phyloP scores from a whole-genome alignment of 768 basidiomycete species.

The Lentinula boryana region DNA sequence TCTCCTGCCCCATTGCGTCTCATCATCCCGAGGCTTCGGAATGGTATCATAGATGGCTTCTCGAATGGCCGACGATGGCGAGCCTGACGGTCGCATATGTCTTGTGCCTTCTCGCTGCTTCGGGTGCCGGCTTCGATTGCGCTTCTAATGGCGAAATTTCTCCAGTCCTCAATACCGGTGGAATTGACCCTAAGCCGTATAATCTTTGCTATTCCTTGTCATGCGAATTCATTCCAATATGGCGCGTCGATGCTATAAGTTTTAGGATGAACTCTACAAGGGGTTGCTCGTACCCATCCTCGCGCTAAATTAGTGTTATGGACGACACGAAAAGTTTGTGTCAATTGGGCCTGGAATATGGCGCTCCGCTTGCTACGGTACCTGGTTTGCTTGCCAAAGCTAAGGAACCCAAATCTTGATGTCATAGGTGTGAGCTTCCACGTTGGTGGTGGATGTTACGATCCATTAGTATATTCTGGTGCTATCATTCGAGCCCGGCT shows the following conservation, averaged over 20 bases:
- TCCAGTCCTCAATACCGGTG: constrained; percentile 67
- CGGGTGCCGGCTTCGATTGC: constrained; percentile 95
- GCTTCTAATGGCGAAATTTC: constrained; percentile 93
- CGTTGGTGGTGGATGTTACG: constrained; percentile 95
- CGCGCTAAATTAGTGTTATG: constrained; percentile 86
- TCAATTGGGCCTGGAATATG: constrained; percentile 94
- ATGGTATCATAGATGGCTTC: constrained; percentile 61
- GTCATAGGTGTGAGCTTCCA: constrained; percentile 97
- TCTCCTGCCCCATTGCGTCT: too few species aligned
- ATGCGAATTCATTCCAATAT: constrained; percentile 80
- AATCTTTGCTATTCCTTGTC: constrained; percentile 99
- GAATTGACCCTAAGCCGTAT: constrained; percentile 49
- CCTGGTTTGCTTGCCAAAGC: constrained; percentile 78
- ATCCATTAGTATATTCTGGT: constrained; percentile 83
- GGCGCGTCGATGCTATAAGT: constrained; percentile 88
- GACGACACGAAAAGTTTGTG: constrained; percentile 96
- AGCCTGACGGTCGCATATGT: constrained; percentile 81
- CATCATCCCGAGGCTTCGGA: constrained; percentile 31
- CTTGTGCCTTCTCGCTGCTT: constrained; percentile 82
- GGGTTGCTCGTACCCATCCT: constrained; percentile 71
- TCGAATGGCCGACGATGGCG: constrained; percentile 41
- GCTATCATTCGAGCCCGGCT: constrained; percentile 77
- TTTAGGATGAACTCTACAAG: constrained; percentile 97
- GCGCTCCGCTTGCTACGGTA: constrained; percentile 80
- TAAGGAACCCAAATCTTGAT: constrained; percentile 64